Percentiles rank a stretch among this genome's conserved stretches.
phyloP scores from a whole-genome alignment of 805 yeast species.

The Metschnikowia continentalis region DNA sequence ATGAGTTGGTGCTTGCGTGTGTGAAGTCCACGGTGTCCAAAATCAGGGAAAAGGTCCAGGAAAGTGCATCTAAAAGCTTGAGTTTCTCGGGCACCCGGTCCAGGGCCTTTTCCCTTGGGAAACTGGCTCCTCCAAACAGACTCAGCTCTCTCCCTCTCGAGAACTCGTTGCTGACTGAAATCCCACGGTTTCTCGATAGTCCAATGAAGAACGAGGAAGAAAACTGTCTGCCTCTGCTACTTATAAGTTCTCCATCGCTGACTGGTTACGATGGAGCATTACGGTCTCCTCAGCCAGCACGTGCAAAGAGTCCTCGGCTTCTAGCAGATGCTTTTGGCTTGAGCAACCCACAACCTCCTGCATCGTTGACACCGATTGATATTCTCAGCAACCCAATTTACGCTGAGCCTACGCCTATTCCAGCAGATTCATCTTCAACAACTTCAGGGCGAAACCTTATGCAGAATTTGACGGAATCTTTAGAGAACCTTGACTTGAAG shows the following conservation, averaged over 20 bases:
- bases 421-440: neutral
- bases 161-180: neutral
- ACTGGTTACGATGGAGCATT: neutral
- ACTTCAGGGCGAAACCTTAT: constrained; percentile 1
- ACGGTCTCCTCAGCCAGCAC: constrained; percentile 1
- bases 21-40: constrained; percentile 61
- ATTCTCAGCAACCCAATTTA: constrained; percentile 1
- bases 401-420: constrained; percentile 12
- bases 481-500: constrained; percentile 27
- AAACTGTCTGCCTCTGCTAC: constrained; percentile 1
- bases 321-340: neutral
- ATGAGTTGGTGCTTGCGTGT: constrained; percentile 56
- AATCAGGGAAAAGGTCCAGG: constrained; percentile 39
- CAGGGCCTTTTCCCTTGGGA: neutral
- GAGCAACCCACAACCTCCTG: neutral
- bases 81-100: neutral
- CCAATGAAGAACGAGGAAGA: neutral
- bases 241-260: neutral
- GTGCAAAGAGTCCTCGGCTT: neutral
- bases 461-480: constrained; percentile 23
- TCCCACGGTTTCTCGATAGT: neutral
- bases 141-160: neutral
- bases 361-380: constrained; percentile 1
- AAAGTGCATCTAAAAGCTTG: constrained; percentile 3
- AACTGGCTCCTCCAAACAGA: neutral